Percentiles rank a stretch among this genome's conserved stretches.
Evolutionary conservation across 371 early-diverging fungal genomes (phyloP).

Genomic region (Mortierella sp.): DNA sequence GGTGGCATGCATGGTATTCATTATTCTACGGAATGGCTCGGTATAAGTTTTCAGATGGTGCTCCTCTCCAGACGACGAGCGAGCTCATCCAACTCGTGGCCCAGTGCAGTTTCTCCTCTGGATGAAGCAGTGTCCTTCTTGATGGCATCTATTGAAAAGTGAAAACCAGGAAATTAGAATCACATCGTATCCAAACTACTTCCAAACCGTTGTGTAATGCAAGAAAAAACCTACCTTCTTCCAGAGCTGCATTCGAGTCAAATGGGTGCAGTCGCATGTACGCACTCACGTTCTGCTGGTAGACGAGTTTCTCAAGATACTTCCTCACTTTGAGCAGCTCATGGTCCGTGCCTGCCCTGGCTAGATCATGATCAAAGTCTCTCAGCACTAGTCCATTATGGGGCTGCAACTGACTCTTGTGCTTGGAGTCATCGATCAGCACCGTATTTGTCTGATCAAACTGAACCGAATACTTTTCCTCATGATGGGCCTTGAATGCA

Average conservation of each 20-base stretch:
- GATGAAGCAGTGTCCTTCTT: not conserved
- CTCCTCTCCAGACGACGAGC: slow-evolving; percentile 14
- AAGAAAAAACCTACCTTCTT: slow-evolving; percentile 8
- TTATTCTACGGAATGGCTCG: no score
- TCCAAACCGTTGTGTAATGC: not conserved
- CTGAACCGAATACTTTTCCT: slow-evolving; percentile 34
- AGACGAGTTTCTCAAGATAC: slow-evolving; percentile 60
- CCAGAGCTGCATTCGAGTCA: slow-evolving; percentile 4
- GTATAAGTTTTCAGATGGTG: slow-evolving; percentile 3
- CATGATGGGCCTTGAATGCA: no score
- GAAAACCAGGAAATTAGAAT: not conserved
- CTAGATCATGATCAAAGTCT: slow-evolving; percentile 51
- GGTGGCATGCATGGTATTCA: no score
- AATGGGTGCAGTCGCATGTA: slow-evolving; percentile 66
- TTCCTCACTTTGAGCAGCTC: slow-evolving; percentile 62
- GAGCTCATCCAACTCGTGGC: slow-evolving; percentile 15
- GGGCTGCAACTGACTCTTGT: slow-evolving; percentile 71
- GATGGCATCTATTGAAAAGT: not conserved
- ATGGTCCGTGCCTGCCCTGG: slow-evolving; percentile 51
- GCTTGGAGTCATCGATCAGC: slow-evolving; percentile 75
- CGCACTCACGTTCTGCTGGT: slow-evolving; percentile 62
- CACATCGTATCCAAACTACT: not conserved
- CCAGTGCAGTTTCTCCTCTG: not conserved
- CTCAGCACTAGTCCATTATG: slow-evolving; percentile 67
- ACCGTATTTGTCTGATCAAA: slow-evolving; percentile 76